Base-by-base conservation (phyloP, 129 eudicot species). In the Flaveria sonorensis region DNA sequence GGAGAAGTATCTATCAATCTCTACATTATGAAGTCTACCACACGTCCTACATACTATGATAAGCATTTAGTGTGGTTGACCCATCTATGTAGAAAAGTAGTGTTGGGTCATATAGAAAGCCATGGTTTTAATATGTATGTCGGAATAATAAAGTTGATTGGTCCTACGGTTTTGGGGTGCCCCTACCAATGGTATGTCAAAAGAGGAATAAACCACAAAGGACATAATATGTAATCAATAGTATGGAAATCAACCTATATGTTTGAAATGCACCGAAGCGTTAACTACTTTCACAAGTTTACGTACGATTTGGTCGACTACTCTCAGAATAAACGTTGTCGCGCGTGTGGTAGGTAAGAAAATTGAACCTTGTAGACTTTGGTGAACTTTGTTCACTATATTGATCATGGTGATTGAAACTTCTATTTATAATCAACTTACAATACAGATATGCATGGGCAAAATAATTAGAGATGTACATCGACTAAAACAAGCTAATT, bases 1-100 rank as follows among this genome's bases (percentile, higher is more conserved):
- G 69, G 55, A 40, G 42, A 57, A 57, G 26, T 23, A 73, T 73
- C 77, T 21, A 73, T 73, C 69, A 57, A 42, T 59, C 57, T 73
- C 68, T 21, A 57, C 68, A 53, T 40, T 32, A 23, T 66, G 53
- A 67, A 65, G 45, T 63, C 18, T 62, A 66, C 80, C 52, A 67
- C 20, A 74, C 8, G 10, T 43, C 10, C 39, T 15, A 39, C 30
- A 20, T 20, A 53, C 23, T 43, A 57, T 43, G 53, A 8, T 43
- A 36, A 67, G 28, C 75, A 77, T 77, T 68, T 77, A 77, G 59
- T 77, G 57, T 53, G 43, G 57, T 21, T 39, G 68, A 75, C 79
- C 79, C 79, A 40, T 40, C 78, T 56, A 43, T 67, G 36, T 26
- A 46, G 13, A 42, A 47, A 46, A n/a, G 47, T 28, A 75, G 30